Percentiles rank a stretch among this genome's conserved stretches.
phyloP scores from a whole-genome alignment of 2,329 filamentous ascomycete genomes.

The Colletotrichum orbiculare region DNA sequence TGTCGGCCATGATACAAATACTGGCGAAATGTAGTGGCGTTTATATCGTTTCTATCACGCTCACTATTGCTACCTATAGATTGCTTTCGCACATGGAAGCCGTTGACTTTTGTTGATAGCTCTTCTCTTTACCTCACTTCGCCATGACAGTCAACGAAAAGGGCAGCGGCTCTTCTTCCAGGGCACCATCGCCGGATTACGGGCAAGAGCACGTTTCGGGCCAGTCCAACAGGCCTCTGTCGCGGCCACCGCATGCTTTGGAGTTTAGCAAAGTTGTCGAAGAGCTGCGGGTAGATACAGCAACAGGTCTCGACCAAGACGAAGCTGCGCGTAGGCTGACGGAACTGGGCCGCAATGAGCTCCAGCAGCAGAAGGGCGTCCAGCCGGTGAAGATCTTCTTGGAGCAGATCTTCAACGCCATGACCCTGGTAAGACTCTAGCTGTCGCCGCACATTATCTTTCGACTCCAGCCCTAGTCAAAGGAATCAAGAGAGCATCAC shows the following conservation, averaged over 20 bases:
- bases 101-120: too few relatives aligned
- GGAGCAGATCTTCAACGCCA: conserved; percentile 72
- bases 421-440: conserved; percentile 63
- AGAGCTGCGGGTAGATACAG: conserved; percentile 62
- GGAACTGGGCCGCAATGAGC: conserved; percentile 67
- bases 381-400: conserved; percentile 68
- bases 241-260: conserved; percentile 68
- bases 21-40: neutral
- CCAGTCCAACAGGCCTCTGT: conserved; percentile 54
- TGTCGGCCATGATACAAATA: conserved; percentile 1
- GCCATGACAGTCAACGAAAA: conserved; percentile 9
- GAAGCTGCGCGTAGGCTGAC: conserved; percentile 63
- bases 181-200: neutral
- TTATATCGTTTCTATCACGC: neutral
- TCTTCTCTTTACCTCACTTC: neutral
- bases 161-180: conserved; percentile 4
- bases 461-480: neutral
- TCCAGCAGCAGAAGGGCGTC: conserved; percentile 66
- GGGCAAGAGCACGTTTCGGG: conserved; percentile 41
- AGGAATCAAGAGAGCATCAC: neutral
- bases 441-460: neutral
- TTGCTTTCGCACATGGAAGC: too few relatives aligned
- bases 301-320: conserved; percentile 63
- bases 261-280: conserved; percentile 57
- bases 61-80: too few relatives aligned